Evolutionary conservation across 306 rosid genomes (phyloP).

Genomic region (Quercus cerris): DNA sequence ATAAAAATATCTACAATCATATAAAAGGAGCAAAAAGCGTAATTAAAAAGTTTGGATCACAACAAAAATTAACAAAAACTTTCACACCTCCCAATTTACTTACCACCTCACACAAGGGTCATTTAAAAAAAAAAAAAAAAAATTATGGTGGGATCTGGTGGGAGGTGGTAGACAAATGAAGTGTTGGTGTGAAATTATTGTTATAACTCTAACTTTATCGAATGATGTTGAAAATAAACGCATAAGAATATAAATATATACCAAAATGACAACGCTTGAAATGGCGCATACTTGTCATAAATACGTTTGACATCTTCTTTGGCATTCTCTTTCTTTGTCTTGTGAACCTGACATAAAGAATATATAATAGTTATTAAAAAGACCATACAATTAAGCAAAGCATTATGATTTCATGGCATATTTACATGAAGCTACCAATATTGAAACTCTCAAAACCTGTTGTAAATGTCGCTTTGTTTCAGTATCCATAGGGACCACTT

Average conservation of each 20-base stretch:
- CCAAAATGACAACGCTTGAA: constrained; percentile 39
- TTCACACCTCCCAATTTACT: no score
- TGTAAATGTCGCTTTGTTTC: constrained; percentile 33
- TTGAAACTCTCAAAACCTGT: neutral
- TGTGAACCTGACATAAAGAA: constrained; percentile 12
- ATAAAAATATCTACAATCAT: no score
- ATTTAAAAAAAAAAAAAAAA: neutral
- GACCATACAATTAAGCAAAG: no score
- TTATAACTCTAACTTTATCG: no score
- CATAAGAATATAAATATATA: neutral
- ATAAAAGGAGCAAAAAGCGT: neutral
- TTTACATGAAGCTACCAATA: no score
- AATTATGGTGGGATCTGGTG: no score
- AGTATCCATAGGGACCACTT: constrained; percentile 21
- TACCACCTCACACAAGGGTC: neutral
- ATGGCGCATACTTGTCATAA: constrained; percentile 30
- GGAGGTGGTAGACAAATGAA: no score
- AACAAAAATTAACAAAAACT: no score
- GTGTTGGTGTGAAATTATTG: no score
- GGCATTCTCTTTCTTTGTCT: neutral
- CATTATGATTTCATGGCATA: no score
- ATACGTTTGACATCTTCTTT: neutral
- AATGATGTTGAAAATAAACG: neutral
- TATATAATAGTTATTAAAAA: no score
- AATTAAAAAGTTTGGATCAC: no score